A percentile compares a stretch with the other conserved stretches of the same genome.
phyloP scores from a whole-genome alignment of 345 rosid genomes.

The Sisymbrium altissimum region DNA sequence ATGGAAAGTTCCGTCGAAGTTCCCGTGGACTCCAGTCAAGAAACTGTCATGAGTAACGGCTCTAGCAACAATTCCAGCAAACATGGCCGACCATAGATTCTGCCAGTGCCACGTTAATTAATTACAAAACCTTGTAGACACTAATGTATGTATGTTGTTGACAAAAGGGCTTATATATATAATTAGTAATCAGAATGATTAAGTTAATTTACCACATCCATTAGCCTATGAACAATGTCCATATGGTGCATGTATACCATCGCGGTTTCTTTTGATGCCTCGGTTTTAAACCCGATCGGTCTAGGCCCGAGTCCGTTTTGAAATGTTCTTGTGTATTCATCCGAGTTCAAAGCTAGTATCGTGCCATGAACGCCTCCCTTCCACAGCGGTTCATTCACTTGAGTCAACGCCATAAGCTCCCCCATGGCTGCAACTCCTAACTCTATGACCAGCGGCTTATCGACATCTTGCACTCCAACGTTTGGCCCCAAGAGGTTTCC shows the following conservation, averaged over 20 bases:
- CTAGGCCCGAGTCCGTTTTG: conserved; percentile 62
- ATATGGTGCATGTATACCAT: conserved; percentile 68
- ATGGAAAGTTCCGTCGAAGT: conserved; percentile 71
- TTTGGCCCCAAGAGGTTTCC: conserved; percentile 48
- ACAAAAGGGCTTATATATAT: not conserved
- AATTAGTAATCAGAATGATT: not conserved
- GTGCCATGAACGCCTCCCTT: conserved; percentile 48
- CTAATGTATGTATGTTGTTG: not conserved
- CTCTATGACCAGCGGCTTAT: conserved; percentile 67
- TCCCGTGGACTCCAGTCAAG: conserved; percentile 63
- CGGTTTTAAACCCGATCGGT: conserved; percentile 60
- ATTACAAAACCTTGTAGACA: not conserved
- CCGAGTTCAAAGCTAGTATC: conserved; percentile 43
- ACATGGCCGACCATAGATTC: conserved; percentile 78
- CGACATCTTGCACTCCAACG: conserved; percentile 46
- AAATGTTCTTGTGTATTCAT: conserved; percentile 58
- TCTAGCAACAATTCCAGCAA: conserved; percentile 65
- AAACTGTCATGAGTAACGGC: conserved; percentile 64
- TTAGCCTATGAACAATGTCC: conserved; percentile 65
- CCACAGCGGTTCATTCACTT: conserved; percentile 82
- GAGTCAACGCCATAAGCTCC: conserved; percentile 75
- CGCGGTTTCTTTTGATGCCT: conserved; percentile 68
- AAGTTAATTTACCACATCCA: conserved; percentile 57
- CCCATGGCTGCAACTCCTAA: conserved; percentile 92
- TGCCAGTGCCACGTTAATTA: conserved; percentile 21